Evolutionary conservation across 2,329 filamentous ascomycete genomes (phyloP).

Genomic region (Mariannaea sp.): DNA sequence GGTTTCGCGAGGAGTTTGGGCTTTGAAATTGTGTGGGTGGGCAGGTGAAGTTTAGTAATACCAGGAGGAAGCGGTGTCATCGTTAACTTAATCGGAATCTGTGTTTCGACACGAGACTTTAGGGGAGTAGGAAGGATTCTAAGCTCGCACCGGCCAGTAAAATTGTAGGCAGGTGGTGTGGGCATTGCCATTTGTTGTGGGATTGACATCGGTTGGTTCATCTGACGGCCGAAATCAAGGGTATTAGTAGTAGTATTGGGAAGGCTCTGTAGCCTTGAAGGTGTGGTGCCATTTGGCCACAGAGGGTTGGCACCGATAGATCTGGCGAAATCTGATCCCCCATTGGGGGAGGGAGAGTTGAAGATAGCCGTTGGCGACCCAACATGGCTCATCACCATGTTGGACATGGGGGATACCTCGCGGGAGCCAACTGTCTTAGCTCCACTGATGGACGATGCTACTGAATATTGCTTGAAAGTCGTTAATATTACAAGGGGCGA

Average conservation of each 20-base stretch:
- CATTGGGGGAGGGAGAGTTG: slow-evolving; percentile 53
- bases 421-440: slow-evolving; percentile 53
- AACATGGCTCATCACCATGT: slow-evolving; percentile 56
- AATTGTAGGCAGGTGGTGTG: slow-evolving; percentile 37
- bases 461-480: slow-evolving; percentile 55
- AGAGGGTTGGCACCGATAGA: slow-evolving; percentile 37
- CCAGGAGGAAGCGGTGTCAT: slow-evolving; percentile 75
- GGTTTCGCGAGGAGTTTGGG: slow-evolving; percentile 85
- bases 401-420: slow-evolving; percentile 60
- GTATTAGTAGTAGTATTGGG: slow-evolving; percentile 33
- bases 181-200: slow-evolving; percentile 40
- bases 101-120: slow-evolving; percentile 95
- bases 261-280: slow-evolving; percentile 32
- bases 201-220: slow-evolving; percentile 39
- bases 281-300: slow-evolving; percentile 43
- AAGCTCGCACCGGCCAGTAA: slow-evolving; percentile 49
- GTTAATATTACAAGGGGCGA: slow-evolving; percentile 23
- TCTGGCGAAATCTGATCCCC: slow-evolving; percentile 46
- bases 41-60: slow-evolving; percentile 82
- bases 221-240: slow-evolving; percentile 35
- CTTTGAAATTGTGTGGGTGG: slow-evolving; percentile 90
- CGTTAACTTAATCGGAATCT: slow-evolving; percentile 86
- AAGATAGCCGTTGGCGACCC: slow-evolving; percentile 57
- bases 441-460: slow-evolving; percentile 56
- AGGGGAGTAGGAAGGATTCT: slow-evolving; percentile 69